phyloP scores from a whole-genome alignment of 768 basidiomycete genomes.

The Bullera alba region DNA sequence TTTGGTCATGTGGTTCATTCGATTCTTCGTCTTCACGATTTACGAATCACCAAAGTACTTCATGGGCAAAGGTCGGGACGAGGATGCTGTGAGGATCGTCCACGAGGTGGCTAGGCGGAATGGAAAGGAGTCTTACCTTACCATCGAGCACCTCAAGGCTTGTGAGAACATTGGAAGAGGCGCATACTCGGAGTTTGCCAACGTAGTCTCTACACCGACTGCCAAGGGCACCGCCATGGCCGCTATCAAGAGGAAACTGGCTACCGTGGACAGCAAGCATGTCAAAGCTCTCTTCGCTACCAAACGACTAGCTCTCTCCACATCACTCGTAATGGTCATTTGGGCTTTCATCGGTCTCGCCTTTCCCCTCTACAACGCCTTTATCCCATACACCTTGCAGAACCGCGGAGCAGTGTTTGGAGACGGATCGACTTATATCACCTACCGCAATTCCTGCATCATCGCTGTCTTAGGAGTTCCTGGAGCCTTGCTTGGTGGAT shows the following conservation, averaged over 20 bases:
- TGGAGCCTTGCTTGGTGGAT: slow-evolving; percentile 64
- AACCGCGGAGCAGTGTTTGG: slow-evolving; percentile 65
- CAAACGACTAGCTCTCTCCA: slow-evolving; percentile 60
- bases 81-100: slow-evolving; percentile 58
- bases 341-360: slow-evolving; percentile 71
- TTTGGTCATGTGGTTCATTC: slow-evolving; percentile 53
- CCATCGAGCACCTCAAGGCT: slow-evolving; percentile 51
- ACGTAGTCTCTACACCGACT: too few relatives aligned
- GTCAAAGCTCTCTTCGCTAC: slow-evolving; percentile 61
- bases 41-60: slow-evolving; percentile 67
- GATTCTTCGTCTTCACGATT: slow-evolving; percentile 52
- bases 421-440: slow-evolving; percentile 62
- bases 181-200: too few relatives aligned
- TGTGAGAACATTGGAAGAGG: slow-evolving; percentile 11
- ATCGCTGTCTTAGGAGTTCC: slow-evolving; percentile 63
- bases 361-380: slow-evolving; percentile 57
- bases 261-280: slow-evolving; percentile 50
- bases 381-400: slow-evolving; percentile 51
- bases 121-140: slow-evolving; percentile 51
- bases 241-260: slow-evolving; percentile 49
- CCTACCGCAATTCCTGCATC: slow-evolving; percentile 63
- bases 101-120: slow-evolving; percentile 60
- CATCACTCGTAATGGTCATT: slow-evolving; percentile 54
- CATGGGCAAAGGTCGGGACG: slow-evolving; percentile 62
- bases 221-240: slow-evolving; percentile 47